These are phyloP conservation scores for Malassezia sp. DNA, from an alignment of 1,284 basidiomycete genomes.

Conservation along the genomic window DNA sequence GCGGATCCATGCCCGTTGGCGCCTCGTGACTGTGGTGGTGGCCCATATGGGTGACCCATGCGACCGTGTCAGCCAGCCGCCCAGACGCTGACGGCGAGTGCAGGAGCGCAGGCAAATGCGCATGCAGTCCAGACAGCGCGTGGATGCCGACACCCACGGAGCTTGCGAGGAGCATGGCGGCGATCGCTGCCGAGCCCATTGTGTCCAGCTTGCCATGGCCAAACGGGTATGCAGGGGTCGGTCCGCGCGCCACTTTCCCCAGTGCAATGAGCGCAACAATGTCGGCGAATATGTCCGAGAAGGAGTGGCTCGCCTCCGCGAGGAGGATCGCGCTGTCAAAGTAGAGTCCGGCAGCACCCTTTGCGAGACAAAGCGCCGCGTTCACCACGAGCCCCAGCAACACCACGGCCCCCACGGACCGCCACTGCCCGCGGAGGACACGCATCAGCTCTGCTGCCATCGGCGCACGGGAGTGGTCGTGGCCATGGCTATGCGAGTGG, in stretches of 20 bases:
- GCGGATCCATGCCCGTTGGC: too few relatives aligned
- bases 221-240: conserved; percentile 67
- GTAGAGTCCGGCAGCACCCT: conserved; percentile 54
- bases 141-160: conserved; percentile 85
- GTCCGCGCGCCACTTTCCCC: conserved; percentile 69
- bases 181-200: conserved; percentile 72
- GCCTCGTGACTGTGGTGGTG: too few relatives aligned
- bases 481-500: conserved; percentile 34
- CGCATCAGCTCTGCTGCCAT: conserved; percentile 38
- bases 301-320: conserved; percentile 88
- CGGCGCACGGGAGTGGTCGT: conserved; percentile 33
- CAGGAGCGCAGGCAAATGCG: too few relatives aligned
- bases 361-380: conserved; percentile 66
- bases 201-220: conserved; percentile 87
- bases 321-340: conserved; percentile 74
- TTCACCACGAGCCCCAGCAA: conserved; percentile 67
- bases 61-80: too few relatives aligned
- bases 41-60: too few relatives aligned
- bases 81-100: too few relatives aligned
- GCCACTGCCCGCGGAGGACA: conserved; percentile 37
- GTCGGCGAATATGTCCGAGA: conserved; percentile 75
- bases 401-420: conserved; percentile 43
- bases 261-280: conserved; percentile 86
- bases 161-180: conserved; percentile 65
- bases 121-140: conserved; percentile 61